Conservation (phyloP, 192 early-diverging fungal species). For the Gryganskiella cystojenkinii region DNA sequence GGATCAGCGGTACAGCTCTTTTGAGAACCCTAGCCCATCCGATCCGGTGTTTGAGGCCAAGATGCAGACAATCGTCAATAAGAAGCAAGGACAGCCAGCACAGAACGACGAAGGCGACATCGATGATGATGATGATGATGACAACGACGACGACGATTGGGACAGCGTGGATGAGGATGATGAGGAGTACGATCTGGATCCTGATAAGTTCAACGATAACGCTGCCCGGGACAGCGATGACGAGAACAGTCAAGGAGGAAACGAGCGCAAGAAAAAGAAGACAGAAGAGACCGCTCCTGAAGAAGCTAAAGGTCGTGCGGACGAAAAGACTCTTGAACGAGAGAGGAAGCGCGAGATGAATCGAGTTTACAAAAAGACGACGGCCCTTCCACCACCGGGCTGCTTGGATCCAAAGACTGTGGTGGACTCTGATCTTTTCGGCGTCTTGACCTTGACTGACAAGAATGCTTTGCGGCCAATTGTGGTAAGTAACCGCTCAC, state of each 20-base stretch:
- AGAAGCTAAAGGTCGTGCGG: not conserved
- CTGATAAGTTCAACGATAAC: constrained; percentile 16
- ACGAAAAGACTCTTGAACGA: constrained; percentile 3
- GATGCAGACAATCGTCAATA: constrained; percentile 13
- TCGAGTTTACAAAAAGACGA: constrained; percentile 1
- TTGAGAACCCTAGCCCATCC: constrained; percentile 32
- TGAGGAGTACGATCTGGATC: constrained; percentile 11
- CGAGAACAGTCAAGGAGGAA: not conserved
- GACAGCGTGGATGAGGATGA: constrained; percentile 21
- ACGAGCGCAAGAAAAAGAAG: constrained; percentile 28
- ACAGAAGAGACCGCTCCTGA: not conserved
- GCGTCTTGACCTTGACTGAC: constrained; percentile 21
- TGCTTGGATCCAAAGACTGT: constrained; percentile 27
- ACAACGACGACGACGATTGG: constrained; percentile 12
- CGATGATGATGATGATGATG: constrained; percentile 25
- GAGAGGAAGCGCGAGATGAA: constrained; percentile 16
- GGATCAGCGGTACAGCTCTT: constrained; percentile 59
- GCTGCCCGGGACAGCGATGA: constrained; percentile 3
- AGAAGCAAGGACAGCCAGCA: constrained; percentile 9
- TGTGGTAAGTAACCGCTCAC: constrained; percentile 28
- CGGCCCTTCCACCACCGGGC: constrained; percentile 17
- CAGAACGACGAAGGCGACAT: not conserved
- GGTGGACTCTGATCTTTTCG: not conserved
- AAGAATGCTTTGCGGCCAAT: constrained; percentile 29
- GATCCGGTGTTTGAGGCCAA: constrained; percentile 34